Evolutionary conservation across 2,329 filamentous ascomycete genomes (phyloP), one percentile per base, ranked within the genome.

Genomic region (Cytospora leucostoma): DNA sequence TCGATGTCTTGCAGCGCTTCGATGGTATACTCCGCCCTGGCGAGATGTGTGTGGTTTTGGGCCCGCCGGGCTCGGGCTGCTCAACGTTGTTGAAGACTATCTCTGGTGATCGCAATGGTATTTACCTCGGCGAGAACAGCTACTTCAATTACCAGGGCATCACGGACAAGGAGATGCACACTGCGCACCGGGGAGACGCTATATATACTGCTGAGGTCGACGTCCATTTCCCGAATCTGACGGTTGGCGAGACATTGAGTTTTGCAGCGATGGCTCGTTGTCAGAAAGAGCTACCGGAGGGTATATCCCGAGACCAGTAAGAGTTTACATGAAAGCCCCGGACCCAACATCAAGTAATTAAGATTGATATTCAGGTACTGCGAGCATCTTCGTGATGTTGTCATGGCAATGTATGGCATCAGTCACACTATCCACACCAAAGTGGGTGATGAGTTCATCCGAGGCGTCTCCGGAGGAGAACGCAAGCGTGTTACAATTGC

Each of bases 201-300:
- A 93, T 95, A 73, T 95, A 95, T 77, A 93, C 90, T 0, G 90
- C 90, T 64, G 91, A 95, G 74, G 88, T 91, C 40, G 92, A 96
- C 72, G 88, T 90, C 4, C 90, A 93, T 75, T 93, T 93, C 71
- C 89, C 90, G 13, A 84, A 88, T 76, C 77, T 95, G 70, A 88
- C 85, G 1, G 91, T 94, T 50, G 90, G 90, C 58, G 89, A 94
- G 70, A 95, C 91, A 1, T 81, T 94, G 54, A 88, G 86, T 60
- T 94, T 94, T 66, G 91, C 91, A 19, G 90, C 91, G 4, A 80
- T 84, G 19, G 89, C n/a, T n/a, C n/a, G n/a, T n/a, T n/a, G n/a
- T n/a, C n/a, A n/a, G n/a, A n/a, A n/a, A n/a, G n/a, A n/a, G n/a
- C n/a, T n/a, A n/a, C n/a, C n/a, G n/a, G n/a, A n/a, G n/a, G n/a